phyloP scores from a whole-genome alignment of 768 basidiomycete genomes.

The Calocybe indica region DNA sequence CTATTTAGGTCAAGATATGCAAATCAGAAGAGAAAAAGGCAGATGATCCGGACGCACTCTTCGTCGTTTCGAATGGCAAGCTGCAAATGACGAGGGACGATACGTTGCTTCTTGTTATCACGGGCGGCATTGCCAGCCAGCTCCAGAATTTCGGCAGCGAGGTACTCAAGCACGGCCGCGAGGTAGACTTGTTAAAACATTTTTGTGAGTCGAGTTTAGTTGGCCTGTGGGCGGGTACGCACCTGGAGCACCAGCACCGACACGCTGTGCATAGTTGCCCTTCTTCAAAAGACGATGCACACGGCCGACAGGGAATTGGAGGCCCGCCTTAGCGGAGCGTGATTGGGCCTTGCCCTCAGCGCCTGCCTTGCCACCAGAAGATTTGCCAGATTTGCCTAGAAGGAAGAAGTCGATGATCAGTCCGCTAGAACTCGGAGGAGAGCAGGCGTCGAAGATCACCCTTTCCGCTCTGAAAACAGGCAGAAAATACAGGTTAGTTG shows the following conservation, averaged over 20 bases:
- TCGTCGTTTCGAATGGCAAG: slow-evolving; percentile 94
- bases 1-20: slow-evolving; percentile 24
- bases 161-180: slow-evolving; percentile 88
- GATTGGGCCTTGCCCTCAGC: slow-evolving; percentile 52
- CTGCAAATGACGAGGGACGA: slow-evolving; percentile 91
- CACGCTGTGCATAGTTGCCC: slow-evolving; percentile 82
- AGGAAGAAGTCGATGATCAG: slow-evolving; percentile 3
- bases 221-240: slow-evolving; percentile 6
- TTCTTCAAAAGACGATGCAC: slow-evolving; percentile 85
- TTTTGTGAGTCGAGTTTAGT: not conserved
- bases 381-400: slow-evolving; percentile 54
- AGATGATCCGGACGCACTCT: slow-evolving; percentile 42
- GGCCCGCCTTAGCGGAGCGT: slow-evolving; percentile 70
- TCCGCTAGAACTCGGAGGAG: not conserved
- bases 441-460: slow-evolving; percentile 13
- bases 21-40: not conserved
- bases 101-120: slow-evolving; percentile 93
- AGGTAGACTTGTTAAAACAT: slow-evolving; percentile 60
- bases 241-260: slow-evolving; percentile 88
- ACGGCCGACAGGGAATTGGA: slow-evolving; percentile 91
- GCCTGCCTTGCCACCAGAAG: slow-evolving; percentile 64
- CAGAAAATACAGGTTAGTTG: slow-evolving; percentile 1
- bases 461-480: slow-evolving; percentile 29
- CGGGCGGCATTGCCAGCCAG: slow-evolving; percentile 87
- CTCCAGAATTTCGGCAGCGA: slow-evolving; percentile 91